phyloP scores from a whole-genome alignment of 345 rosid species.

The Xanthoceras sorbifolium region DNA sequence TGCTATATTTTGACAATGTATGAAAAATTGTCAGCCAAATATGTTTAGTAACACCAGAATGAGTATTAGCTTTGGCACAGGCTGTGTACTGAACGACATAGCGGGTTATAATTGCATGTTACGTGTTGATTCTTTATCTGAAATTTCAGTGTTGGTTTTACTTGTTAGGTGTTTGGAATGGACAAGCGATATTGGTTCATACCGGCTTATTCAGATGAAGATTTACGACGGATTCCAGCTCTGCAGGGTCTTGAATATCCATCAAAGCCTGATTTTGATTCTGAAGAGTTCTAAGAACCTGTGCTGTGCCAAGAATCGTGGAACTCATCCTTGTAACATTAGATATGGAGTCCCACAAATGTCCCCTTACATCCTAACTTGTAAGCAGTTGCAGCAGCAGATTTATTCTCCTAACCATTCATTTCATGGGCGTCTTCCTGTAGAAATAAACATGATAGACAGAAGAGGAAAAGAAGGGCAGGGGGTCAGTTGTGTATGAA shows the following conservation, averaged over 20 bases:
- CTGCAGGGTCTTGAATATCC: constrained; percentile 96
- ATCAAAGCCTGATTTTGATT: constrained; percentile 74
- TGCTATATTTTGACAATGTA: not conserved
- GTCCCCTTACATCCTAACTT: constrained; percentile 18
- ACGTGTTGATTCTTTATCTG: not conserved
- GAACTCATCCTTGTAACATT: constrained; percentile 32
- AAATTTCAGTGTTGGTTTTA: constrained; percentile 7
- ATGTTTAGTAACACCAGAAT: not conserved
- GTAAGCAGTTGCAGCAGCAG: constrained; percentile 11
- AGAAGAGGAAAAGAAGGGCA: not conserved
- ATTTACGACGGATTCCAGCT: constrained; percentile 75
- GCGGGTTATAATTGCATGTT: not conserved
- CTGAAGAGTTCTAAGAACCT: constrained; percentile 60
- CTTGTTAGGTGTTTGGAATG: constrained; percentile 80
- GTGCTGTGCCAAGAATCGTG: constrained; percentile 11
- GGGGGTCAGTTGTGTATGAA: not conserved
- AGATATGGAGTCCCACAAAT: constrained; percentile 12
- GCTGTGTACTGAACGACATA: not conserved
- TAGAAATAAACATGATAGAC: constrained; percentile 20
- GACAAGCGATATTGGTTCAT: constrained; percentile 80
- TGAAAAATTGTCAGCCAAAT: not conserved
- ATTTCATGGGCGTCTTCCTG: constrained; percentile 19
- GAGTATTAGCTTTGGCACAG: not conserved
- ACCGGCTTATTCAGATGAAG: constrained; percentile 88
- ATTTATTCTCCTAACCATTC: constrained; percentile 27